Evolutionary conservation across 2,329 filamentous ascomycete species (phyloP).

Genomic region (Fusarium virguliforme): DNA sequence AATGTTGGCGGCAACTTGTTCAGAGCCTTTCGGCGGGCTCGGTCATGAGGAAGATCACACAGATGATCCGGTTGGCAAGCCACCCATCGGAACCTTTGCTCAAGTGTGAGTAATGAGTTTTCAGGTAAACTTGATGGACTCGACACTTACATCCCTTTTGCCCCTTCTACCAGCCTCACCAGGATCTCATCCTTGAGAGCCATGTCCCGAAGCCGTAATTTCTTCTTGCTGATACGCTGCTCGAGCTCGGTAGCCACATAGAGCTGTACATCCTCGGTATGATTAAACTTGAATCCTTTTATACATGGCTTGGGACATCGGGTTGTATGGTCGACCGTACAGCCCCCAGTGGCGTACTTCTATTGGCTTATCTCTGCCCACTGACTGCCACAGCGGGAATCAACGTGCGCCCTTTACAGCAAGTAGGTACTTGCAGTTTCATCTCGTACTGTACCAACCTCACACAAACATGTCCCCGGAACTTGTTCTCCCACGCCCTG

Average conservation of each 20-base stretch:
- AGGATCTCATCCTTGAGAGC: slow-evolving; percentile 28
- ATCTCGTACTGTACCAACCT: not conserved
- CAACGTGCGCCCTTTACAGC: slow-evolving; percentile 2
- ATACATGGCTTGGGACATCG: not conserved
- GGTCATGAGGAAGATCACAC: slow-evolving; percentile 22
- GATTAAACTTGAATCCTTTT: not conserved
- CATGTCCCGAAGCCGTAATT: not conserved
- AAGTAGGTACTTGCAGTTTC: not conserved
- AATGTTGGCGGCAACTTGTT: slow-evolving; percentile 13
- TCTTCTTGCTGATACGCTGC: not conserved
- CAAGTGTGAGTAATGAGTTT: not conserved
- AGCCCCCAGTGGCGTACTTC: not conserved
- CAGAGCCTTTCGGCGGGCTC: slow-evolving; percentile 26
- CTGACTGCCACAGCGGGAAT: not conserved
- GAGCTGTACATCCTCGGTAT: not conserved
- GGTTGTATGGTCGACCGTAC: not conserved
- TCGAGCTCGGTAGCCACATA: not conserved
- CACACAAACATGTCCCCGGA: not conserved
- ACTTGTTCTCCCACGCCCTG: slow-evolving; percentile 27
- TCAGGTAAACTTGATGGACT: not conserved
- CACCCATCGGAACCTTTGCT: slow-evolving; percentile 44
- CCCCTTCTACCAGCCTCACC: not conserved
- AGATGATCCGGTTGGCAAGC: slow-evolving; percentile 41
- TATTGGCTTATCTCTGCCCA: not conserved
- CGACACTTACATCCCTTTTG: slow-evolving; percentile 31